Conservation (phyloP, 495 filamentous ascomycete genomes). For the Penicillium silybi region DNA sequence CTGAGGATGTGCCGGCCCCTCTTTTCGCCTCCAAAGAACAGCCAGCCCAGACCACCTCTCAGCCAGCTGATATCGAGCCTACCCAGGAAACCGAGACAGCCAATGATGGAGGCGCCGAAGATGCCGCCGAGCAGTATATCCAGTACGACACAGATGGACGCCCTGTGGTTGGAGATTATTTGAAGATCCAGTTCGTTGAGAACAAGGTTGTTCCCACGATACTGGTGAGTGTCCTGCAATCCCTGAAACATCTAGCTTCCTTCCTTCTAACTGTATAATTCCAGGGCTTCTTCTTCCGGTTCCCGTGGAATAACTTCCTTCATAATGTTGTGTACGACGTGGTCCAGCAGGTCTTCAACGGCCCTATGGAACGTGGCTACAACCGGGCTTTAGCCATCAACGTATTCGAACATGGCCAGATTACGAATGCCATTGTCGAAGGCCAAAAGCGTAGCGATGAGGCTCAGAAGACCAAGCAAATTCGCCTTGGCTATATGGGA, state of each 20-base stretch:
- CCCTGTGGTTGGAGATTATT: conserved; percentile 94
- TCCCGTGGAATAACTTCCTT: conserved; percentile 99
- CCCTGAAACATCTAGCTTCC: neutral
- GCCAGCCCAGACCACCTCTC: conserved; percentile 9
- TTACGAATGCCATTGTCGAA: conserved; percentile 87
- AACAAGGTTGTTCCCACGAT: conserved; percentile 94
- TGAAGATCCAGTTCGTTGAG: conserved; percentile 97
- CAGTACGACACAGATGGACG: conserved; percentile 63
- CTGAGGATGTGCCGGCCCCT: conserved; percentile 66
- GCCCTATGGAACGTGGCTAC: conserved; percentile 92
- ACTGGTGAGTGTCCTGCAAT: conserved; percentile 55
- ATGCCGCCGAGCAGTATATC: conserved; percentile 36
- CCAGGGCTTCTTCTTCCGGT: conserved; percentile 93
- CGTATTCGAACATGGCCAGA: conserved; percentile 82
- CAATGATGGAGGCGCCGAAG: conserved; percentile 30
- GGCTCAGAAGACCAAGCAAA: conserved; percentile 73
- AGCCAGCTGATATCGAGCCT: conserved; percentile 20
- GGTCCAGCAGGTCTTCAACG: conserved; percentile 98
- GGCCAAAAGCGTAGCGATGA: conserved; percentile 85
- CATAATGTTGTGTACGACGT: conserved; percentile 99
- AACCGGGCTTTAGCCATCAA: conserved; percentile 92
- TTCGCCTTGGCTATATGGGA: conserved; percentile 96
- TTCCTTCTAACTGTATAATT: conserved; percentile 5
- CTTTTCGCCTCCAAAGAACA: conserved; percentile 48
- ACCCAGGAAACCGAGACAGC: conserved; percentile 12